Conservation (phyloP, 352 stramenopile genomes). For the Phytophthora meadii region DNA sequence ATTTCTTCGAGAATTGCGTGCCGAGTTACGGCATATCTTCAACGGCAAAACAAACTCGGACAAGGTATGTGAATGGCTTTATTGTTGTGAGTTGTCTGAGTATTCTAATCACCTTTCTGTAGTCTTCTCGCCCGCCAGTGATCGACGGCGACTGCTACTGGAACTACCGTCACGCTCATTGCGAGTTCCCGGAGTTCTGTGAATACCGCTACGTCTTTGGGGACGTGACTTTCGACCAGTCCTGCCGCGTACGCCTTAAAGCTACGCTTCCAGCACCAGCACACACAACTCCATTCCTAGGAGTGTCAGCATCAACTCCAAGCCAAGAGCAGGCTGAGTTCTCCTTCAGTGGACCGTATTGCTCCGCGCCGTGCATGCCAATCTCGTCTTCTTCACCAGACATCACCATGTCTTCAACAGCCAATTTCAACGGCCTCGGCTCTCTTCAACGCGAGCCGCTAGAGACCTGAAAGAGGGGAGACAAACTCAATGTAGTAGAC, state of each 20-base stretch:
- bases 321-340: slow-evolving; percentile 27
- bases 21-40: slow-evolving; percentile 77
- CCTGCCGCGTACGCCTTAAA: slow-evolving; percentile 63
- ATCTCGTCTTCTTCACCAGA: slow-evolving; percentile 30
- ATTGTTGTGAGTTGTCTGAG: neutral
- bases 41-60: slow-evolving; percentile 54
- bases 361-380: slow-evolving; percentile 44
- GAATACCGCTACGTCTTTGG: slow-evolving; percentile 87
- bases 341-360: slow-evolving; percentile 49
- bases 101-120: neutral
- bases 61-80: slow-evolving; percentile 48
- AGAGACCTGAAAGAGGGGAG: slow-evolving; percentile 16
- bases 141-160: slow-evolving; percentile 86
- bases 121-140: slow-evolving; percentile 68
- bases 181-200: slow-evolving; percentile 79
- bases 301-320: slow-evolving; percentile 34
- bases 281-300: slow-evolving; percentile 28
- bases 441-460: slow-evolving; percentile 41
- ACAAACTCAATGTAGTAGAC: slow-evolving; percentile 20
- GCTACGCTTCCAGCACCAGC: slow-evolving; percentile 37
- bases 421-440: slow-evolving; percentile 28
- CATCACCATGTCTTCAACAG: slow-evolving; percentile 30
- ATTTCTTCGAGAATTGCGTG: slow-evolving; percentile 79
- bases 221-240: slow-evolving; percentile 84
- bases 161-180: slow-evolving; percentile 80